Conservation (phyloP, 2,329 filamentous ascomycete species). For the Fusarium anthophilum region DNA sequence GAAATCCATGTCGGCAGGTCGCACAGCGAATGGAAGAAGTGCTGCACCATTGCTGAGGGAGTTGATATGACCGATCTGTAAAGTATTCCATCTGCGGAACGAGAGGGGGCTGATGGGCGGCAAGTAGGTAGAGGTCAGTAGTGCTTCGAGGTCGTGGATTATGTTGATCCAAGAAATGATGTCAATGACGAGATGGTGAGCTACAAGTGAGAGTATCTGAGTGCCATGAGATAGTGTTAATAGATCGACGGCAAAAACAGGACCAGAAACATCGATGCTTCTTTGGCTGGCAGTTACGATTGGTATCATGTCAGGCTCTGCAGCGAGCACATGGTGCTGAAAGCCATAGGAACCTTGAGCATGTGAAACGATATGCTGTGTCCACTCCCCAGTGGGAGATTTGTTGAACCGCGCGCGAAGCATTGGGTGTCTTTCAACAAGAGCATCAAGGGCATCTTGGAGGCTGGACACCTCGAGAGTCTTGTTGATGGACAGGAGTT, state of each 20-base stretch:
- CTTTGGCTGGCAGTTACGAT: slow-evolving; percentile 4
- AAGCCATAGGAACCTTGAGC: slow-evolving; percentile 32
- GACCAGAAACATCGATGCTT: background rate
- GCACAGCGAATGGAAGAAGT: slow-evolving; percentile 11
- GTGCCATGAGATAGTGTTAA: background rate
- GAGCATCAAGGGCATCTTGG: slow-evolving; percentile 28
- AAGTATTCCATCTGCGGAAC: slow-evolving; percentile 51
- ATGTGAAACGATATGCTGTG: slow-evolving; percentile 38
- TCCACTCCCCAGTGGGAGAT: slow-evolving; percentile 15
- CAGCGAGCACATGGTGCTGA: slow-evolving; percentile 20
- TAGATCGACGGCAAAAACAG: slow-evolving; percentile 8
- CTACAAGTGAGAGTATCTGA: slow-evolving; percentile 45
- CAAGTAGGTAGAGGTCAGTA: slow-evolving; percentile 41
- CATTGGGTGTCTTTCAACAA: slow-evolving; percentile 49
- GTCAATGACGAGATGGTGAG: slow-evolving; percentile 54
- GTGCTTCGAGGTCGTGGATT: slow-evolving; percentile 54
- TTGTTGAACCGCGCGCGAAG: slow-evolving; percentile 47
- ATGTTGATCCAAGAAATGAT: slow-evolving; percentile 58
- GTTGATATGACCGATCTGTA: slow-evolving; percentile 47
- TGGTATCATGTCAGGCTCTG: background rate
- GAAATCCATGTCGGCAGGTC: slow-evolving; percentile 17
- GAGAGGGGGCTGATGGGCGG: slow-evolving; percentile 38
- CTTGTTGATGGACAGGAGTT: slow-evolving; percentile 47
- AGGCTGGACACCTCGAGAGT: slow-evolving; percentile 22
- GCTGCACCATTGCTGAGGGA: background rate